These are phyloP conservation scores for Daldinia eschscholtzii DNA, from an alignment of 2,329 filamentous ascomycete species.

Conservation along the genomic window DNA sequence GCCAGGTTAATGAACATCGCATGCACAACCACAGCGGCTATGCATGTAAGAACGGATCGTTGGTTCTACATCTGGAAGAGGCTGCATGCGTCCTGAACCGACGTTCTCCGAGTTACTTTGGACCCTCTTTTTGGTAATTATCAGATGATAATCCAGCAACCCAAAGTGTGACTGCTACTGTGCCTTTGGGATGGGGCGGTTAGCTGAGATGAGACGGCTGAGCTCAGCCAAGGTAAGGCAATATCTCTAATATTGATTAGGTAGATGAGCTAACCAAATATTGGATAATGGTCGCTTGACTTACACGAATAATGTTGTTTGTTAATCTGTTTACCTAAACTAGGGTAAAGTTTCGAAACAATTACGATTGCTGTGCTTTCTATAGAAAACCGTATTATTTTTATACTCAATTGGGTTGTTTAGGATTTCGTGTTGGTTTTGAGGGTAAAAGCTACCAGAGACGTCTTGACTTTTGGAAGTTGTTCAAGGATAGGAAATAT, in stretches of 20 bases:
- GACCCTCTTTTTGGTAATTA: constrained; percentile 2
- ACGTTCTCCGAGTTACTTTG: constrained; percentile 21
- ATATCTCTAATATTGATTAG: constrained; percentile 13
- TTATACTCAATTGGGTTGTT: neutral
- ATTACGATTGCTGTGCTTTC: neutral
- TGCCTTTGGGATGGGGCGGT: constrained; percentile 22
- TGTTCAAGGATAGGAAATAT: neutral
- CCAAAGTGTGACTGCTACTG: neutral
- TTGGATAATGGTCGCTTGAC: neutral
- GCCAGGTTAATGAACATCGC: constrained; percentile 21
- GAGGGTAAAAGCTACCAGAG: too few species aligned
- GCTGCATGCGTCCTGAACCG: constrained; percentile 18
- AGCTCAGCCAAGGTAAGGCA: constrained; percentile 14
- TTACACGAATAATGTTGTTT: neutral
- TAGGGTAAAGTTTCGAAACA: neutral
- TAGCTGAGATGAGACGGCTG: constrained; percentile 32
- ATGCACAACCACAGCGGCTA: constrained; percentile 38
- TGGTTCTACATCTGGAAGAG: constrained; percentile 13
- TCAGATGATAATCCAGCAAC: constrained; percentile 1
- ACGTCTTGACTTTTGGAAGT: neutral
- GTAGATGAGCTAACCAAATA: neutral
- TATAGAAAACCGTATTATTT: neutral
- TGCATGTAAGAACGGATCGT: constrained; percentile 26
- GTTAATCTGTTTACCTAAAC: neutral
- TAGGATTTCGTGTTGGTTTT: neutral